phyloP scores from a whole-genome alignment of 805 yeast genomes.

The Clavispora vitiphila region DNA sequence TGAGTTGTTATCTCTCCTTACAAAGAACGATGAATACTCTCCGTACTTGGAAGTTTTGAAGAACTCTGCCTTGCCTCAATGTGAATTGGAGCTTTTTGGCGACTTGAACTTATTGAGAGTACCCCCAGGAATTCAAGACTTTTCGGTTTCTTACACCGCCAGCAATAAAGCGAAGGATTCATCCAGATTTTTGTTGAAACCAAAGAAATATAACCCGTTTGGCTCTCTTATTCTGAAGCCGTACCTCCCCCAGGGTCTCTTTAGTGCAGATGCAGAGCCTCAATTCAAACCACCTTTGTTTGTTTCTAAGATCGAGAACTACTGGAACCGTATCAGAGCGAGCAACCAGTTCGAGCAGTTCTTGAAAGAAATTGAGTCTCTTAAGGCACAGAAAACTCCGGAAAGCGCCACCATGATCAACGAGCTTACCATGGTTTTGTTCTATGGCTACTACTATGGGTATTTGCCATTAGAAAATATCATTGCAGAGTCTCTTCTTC shows the following conservation, averaged over 20 bases:
- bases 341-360: conserved; percentile 28
- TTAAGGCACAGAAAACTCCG: conserved; percentile 17
- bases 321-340: conserved; percentile 39
- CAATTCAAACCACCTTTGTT: conserved; percentile 29
- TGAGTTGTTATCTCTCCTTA: conserved; percentile 16
- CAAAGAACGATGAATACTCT: conserved; percentile 15
- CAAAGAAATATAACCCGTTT: conserved; percentile 19
- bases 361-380: conserved; percentile 23
- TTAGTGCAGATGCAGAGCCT: conserved; percentile 3
- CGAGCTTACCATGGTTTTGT: conserved; percentile 35
- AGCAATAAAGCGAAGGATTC: conserved; percentile 22
- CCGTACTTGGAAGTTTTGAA: conserved; percentile 24
- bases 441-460: conserved; percentile 41
- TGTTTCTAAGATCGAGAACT: conserved; percentile 30
- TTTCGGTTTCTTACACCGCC: conserved; percentile 35
- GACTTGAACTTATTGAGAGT: conserved; percentile 28
- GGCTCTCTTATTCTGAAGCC: conserved; percentile 29
- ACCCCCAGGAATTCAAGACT: conserved; percentile 42
- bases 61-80: conserved; percentile 25
- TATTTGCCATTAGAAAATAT: conserved; percentile 39
- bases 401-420: conserved; percentile 22
- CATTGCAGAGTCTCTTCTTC: conserved; percentile 37
- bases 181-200: conserved; percentile 10
- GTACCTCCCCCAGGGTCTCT: conserved; percentile 25
- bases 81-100: conserved; percentile 31